phyloP scores from a whole-genome alignment of 768 basidiomycete species.

The Flagelloscypha sp. region DNA sequence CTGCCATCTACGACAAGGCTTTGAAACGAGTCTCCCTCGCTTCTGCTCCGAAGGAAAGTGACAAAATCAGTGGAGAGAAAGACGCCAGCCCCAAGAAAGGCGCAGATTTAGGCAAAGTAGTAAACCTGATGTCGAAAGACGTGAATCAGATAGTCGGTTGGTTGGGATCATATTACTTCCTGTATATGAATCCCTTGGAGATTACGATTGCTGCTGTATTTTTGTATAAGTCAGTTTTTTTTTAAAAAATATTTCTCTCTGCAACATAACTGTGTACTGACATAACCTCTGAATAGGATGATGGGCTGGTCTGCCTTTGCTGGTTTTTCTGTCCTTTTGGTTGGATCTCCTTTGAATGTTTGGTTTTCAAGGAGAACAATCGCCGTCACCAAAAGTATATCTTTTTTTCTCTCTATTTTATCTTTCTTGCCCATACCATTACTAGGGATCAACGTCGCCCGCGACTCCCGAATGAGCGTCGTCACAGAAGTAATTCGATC shows the following conservation, averaged over 20 bases:
- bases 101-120: conserved; percentile 84
- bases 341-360: conserved; percentile 42
- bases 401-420: no score
- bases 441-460: conserved; percentile 29
- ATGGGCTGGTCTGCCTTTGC: conserved; percentile 41
- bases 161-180: conserved; percentile 53
- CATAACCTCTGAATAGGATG: conserved; percentile 22
- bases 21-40: conserved; percentile 24
- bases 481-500: conserved; percentile 44
- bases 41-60: conserved; percentile 6
- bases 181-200: conserved; percentile 58
- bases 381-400: conserved; percentile 24
- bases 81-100: conserved; percentile 54
- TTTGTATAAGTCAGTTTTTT: conserved; percentile 42
- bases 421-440: no score
- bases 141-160: conserved; percentile 51
- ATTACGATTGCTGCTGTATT: conserved; percentile 45
- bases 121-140: conserved; percentile 82
- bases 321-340: conserved; percentile 35
- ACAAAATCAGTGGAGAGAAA: conserved; percentile 14
- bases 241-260: neutral
- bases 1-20: conserved; percentile 47
- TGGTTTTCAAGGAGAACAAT: conserved; percentile 32
- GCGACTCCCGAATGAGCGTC: conserved; percentile 45
- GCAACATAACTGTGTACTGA: neutral